These are phyloP conservation scores for Calonectria ilicicola DNA, from an alignment of 2,329 filamentous ascomycete species.

Conservation along the genomic window DNA sequence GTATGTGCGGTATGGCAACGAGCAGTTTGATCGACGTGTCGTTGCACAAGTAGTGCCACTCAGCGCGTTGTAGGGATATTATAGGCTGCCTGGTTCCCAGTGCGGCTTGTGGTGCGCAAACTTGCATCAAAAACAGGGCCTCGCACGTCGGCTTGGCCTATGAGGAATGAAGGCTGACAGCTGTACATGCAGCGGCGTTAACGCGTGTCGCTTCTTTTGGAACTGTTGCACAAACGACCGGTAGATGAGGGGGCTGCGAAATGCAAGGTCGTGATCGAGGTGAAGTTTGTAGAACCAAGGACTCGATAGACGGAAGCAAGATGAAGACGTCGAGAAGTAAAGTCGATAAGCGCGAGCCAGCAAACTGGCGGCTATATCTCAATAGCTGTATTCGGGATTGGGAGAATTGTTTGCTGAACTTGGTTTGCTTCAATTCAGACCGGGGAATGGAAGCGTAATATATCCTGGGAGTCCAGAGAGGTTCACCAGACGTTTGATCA, in stretches of 20 bases:
- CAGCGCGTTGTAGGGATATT: neutral
- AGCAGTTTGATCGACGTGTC: neutral
- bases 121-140: neutral
- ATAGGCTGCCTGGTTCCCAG: neutral
- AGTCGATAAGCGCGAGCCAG: neutral
- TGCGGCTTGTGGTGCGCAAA: neutral
- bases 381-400: neutral
- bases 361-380: too few species aligned
- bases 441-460: neutral
- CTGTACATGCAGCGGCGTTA: neutral
- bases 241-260: neutral
- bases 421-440: neutral
- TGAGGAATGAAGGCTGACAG: neutral
- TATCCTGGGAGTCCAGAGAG: neutral
- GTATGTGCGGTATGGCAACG: neutral
- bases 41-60: neutral
- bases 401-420: neutral
- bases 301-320: neutral
- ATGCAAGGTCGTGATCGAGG: neutral
- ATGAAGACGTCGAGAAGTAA: neutral
- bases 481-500: neutral
- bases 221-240: neutral
- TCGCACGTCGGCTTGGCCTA: neutral
- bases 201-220: conserved; percentile 1
- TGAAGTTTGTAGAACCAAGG: neutral